These are phyloP conservation scores for Boletus speciosus DNA, from an alignment of 768 basidiomycete genomes.

Conservation along the genomic window DNA sequence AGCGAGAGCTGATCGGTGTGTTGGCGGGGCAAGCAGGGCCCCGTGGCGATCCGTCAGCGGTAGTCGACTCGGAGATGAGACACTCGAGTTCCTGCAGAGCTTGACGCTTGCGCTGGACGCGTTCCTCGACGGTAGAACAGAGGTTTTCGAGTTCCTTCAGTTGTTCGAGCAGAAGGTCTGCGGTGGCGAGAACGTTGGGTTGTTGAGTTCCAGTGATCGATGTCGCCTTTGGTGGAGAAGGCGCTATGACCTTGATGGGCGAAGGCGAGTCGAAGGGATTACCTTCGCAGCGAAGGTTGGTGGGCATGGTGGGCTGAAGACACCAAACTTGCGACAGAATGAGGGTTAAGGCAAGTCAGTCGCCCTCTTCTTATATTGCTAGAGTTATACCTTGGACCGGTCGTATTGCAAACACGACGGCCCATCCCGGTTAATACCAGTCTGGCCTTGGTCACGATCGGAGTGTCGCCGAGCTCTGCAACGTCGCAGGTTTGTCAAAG, in stretches of 20 bases:
- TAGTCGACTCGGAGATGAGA: slow-evolving; percentile 14
- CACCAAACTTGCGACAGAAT: neutral
- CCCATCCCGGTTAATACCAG: too few species aligned
- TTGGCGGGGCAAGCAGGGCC: slow-evolving; percentile 21
- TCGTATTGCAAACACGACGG: slow-evolving; percentile 9
- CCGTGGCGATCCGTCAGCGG: slow-evolving; percentile 10
- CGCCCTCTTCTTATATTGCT: slow-evolving; percentile 11
- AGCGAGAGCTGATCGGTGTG: slow-evolving; percentile 17
- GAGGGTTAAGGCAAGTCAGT: neutral
- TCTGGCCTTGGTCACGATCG: neutral
- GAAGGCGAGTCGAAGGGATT: slow-evolving; percentile 27
- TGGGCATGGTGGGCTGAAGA: slow-evolving; percentile 7
- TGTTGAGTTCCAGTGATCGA: slow-evolving; percentile 1
- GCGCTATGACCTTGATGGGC: slow-evolving; percentile 8
- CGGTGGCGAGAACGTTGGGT: slow-evolving; percentile 27
- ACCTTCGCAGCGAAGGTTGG: neutral
- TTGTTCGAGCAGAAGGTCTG: slow-evolving; percentile 28
- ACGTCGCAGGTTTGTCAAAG: neutral
- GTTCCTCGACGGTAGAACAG: slow-evolving; percentile 21
- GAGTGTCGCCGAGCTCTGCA: neutral
- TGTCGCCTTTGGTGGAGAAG: neutral
- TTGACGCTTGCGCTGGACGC: slow-evolving; percentile 21
- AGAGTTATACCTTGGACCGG: slow-evolving; percentile 6
- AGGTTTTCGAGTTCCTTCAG: slow-evolving; percentile 24
- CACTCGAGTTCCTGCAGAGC: slow-evolving; percentile 23